These are phyloP conservation scores for Mesostigma viride DNA, from an alignment of 139 green algal genomes.

Conservation along the genomic window DNA sequence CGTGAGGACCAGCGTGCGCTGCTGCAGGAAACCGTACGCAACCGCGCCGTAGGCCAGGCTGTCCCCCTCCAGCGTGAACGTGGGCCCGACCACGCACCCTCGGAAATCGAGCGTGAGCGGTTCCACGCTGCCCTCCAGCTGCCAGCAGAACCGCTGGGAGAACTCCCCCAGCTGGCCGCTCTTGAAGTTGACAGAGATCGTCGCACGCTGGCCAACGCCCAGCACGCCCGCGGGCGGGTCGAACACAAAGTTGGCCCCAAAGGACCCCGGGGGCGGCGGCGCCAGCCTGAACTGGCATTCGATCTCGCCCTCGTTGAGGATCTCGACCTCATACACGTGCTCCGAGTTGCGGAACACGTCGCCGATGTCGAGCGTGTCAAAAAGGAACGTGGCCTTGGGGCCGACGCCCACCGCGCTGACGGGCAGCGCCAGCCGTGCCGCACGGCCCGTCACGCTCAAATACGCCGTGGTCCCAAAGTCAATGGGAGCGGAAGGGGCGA, in stretches of 20 bases:
- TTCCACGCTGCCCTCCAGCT: constrained; percentile 40
- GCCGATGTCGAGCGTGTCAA: constrained; percentile 66
- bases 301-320: constrained; percentile 54
- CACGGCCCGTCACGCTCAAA: constrained; percentile 43
- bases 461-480: constrained; percentile 44
- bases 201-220: constrained; percentile 21
- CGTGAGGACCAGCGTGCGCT: constrained; percentile 40
- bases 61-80: constrained; percentile 45
- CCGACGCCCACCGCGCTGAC: constrained; percentile 36
- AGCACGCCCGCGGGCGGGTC: constrained; percentile 48
- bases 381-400: constrained; percentile 55
- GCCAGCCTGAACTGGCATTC: constrained; percentile 30
- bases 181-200: constrained; percentile 46
- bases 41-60: constrained; percentile 60
- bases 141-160: constrained; percentile 52
- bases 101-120: constrained; percentile 52
- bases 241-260: constrained; percentile 54
- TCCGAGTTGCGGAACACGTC: constrained; percentile 59
- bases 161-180: constrained; percentile 57
- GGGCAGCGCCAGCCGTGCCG: neutral
- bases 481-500: constrained; percentile 43
- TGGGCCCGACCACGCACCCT: constrained; percentile 53
- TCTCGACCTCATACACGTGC: constrained; percentile 59
- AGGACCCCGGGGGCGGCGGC: constrained; percentile 36
- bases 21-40: constrained; percentile 62